Base-by-base conservation (phyloP, 2,329 filamentous ascomycete genomes). In the Aulographum hederae region DNA sequence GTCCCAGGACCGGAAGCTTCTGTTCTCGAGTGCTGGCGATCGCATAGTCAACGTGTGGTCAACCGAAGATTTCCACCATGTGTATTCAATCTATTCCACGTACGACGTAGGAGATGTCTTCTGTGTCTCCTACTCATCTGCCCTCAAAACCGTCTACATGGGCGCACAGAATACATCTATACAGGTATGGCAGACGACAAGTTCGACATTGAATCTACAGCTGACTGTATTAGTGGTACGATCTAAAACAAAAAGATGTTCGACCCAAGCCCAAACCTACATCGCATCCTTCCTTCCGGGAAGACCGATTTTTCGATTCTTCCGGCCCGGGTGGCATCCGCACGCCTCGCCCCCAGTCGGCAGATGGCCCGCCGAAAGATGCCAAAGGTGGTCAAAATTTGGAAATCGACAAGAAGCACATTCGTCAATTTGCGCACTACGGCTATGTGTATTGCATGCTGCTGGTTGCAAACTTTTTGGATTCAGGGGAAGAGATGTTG, bases 391-490 rank as follows among this genome's bases (percentile, higher is more conserved):
- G 73, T 1, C 66, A 73, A 20, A 66, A 78, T 1, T 58, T 95
- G 4, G 82, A 92, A 48, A 84, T 94, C 36, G 77, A 81, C 45
- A 70, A 73, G 31, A 69, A 78, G 15, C 76, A 85, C 34, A 79
- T 92, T 35, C 69, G 67, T 35, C 78, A 89, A 44, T 98, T 92
- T 55, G 84, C 89, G 2, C 89, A 98, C 51, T 86, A 76, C 51
- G 89, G 91, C 28, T 95, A 94, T 49, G 74, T 98, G 0, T 94
- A 94, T 52, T 91, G 84, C 52, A 95, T 95, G 86, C 64, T 92
- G 4, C 64, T 98, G 36, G 74, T 81, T 1, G 73, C 69, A 37
- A 80, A 79, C 0, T 64, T 81, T 5, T 65, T 81, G 3, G 61
- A 64, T n/a, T 76, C 76, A 5, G 62, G 69, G 0, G 60, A 67